phyloP scores from a whole-genome alignment of 768 basidiomycete genomes.

The Phallus indusiatus region DNA sequence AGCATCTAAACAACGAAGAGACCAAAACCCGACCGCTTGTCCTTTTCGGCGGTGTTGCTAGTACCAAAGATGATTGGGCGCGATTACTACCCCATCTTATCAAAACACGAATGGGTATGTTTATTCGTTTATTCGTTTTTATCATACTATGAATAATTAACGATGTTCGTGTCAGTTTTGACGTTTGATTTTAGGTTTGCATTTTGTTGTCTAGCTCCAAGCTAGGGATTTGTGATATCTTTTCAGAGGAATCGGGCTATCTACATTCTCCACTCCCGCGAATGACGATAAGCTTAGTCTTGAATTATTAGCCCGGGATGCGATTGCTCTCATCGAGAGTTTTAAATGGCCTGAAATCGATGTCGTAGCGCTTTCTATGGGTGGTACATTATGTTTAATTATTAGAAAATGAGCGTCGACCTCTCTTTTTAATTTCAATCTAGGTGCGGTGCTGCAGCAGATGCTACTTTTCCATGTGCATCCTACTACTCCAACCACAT shows the following conservation, averaged over 20 bases:
- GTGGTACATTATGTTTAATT: slow-evolving; percentile 22
- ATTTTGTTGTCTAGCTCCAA: neutral
- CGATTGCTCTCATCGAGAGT: slow-evolving; percentile 27
- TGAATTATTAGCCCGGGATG: slow-evolving; percentile 36
- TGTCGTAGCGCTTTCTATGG: slow-evolving; percentile 43
- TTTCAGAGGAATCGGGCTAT: slow-evolving; percentile 40
- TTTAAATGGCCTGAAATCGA: slow-evolving; percentile 33
- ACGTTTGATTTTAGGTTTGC: slow-evolving; percentile 34
- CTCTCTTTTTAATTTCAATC: neutral
- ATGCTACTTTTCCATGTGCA: slow-evolving; percentile 35
- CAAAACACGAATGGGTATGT: slow-evolving; percentile 30
- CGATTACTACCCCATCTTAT: slow-evolving; percentile 26
- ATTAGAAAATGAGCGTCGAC: neutral
- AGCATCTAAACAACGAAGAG: slow-evolving; percentile 19
- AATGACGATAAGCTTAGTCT: slow-evolving; percentile 32
- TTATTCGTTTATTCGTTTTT: neutral
- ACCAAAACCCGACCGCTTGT: slow-evolving; percentile 26
- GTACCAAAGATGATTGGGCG: slow-evolving; percentile 30
- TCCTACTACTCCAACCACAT: slow-evolving; percentile 21
- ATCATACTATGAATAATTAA: neutral
- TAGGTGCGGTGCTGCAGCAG: slow-evolving; percentile 36
- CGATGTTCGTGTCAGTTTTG: slow-evolving; percentile 24
- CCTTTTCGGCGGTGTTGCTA: slow-evolving; percentile 33
- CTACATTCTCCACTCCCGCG: slow-evolving; percentile 19
- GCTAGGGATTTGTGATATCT: neutral